Evolutionary conservation across 1,284 basidiomycete species (phyloP).

Genomic region (Trametes hirsuta): DNA sequence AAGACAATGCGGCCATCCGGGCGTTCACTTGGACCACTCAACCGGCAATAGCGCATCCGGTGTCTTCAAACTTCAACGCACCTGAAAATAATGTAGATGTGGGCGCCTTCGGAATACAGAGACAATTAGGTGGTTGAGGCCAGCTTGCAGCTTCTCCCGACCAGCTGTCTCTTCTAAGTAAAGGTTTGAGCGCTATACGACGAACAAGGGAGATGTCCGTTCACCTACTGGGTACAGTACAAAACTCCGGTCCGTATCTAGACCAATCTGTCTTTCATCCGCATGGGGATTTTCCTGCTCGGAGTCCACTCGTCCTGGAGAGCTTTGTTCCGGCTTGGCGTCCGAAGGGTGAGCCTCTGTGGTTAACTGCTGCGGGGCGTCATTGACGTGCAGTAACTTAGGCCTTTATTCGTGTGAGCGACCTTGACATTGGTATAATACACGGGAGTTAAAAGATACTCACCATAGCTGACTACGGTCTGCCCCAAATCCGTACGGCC

Average conservation of each 20-base stretch:
- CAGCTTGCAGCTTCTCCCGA: constrained; percentile 60
- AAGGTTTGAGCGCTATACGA: constrained; percentile 10
- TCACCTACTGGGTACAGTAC: constrained; percentile 87
- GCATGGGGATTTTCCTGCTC: constrained; percentile 48
- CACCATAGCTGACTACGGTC: constrained; percentile 63
- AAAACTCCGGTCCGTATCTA: constrained; percentile 89
- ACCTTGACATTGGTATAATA: not conserved
- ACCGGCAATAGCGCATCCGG: no score
- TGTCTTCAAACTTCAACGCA: constrained; percentile 31
- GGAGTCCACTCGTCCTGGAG: not conserved
- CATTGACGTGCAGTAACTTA: constrained; percentile 44
- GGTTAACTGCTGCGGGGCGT: not conserved
- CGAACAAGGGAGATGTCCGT: constrained; percentile 29
- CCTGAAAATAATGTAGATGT: constrained; percentile 85
- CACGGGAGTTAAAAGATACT: constrained; percentile 17
- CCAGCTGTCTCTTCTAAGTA: constrained; percentile 33
- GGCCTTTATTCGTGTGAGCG: constrained; percentile 43
- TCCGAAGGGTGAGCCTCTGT: not conserved
- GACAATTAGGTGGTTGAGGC: constrained; percentile 77
- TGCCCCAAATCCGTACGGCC: constrained; percentile 64
- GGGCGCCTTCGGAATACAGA: constrained; percentile 75
- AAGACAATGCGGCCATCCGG: no score
- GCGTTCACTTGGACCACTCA: no score
- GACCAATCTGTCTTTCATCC: constrained; percentile 83
- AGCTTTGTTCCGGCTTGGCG: not conserved